A percentile compares a stretch with the other conserved stretches of the same genome.
Conservation (phyloP, 139 green algal species). For the Coelastrella sp. region DNA sequence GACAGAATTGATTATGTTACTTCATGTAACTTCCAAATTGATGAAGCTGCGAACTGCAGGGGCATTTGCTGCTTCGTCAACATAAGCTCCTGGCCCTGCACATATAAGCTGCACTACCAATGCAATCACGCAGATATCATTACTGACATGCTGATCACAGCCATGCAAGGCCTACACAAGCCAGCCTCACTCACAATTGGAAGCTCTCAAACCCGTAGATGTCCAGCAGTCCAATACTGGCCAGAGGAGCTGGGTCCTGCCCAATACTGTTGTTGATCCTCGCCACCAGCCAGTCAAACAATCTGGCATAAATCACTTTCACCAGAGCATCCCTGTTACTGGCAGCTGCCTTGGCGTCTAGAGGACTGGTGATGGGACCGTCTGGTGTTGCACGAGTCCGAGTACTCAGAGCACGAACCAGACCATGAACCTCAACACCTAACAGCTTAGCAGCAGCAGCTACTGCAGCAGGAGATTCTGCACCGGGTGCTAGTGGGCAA, state of each 20-base stretch:
- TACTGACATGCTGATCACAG: too few species aligned
- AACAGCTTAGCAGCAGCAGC: constrained; percentile 74
- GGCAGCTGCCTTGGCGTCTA: constrained; percentile 79
- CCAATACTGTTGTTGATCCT: constrained; percentile 76
- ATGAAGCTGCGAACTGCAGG: too few species aligned
- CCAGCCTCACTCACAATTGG: constrained; percentile 48
- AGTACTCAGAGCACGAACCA: constrained; percentile 89
- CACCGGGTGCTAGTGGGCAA: constrained; percentile 8
- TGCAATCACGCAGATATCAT: too few species aligned
- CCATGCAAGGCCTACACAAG: not conserved
- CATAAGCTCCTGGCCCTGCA: too few species aligned
- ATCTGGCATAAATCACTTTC: constrained; percentile 88
- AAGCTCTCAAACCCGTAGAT: constrained; percentile 99
- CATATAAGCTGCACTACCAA: too few species aligned
- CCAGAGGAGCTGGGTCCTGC: not conserved
- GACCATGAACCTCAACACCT: constrained; percentile 73
- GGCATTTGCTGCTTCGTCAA: too few species aligned
- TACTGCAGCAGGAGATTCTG: not conserved
- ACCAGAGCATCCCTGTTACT: constrained; percentile 93
- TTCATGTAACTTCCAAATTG: too few species aligned
- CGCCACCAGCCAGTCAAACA: constrained; percentile 98
- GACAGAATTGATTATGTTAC: not conserved
- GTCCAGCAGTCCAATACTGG: constrained; percentile 92
- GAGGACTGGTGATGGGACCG: constrained; percentile 90
- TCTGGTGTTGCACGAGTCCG: constrained; percentile 91